phyloP scores from a whole-genome alignment of 2,329 filamentous ascomycete species.

The Claviceps citrina region DNA sequence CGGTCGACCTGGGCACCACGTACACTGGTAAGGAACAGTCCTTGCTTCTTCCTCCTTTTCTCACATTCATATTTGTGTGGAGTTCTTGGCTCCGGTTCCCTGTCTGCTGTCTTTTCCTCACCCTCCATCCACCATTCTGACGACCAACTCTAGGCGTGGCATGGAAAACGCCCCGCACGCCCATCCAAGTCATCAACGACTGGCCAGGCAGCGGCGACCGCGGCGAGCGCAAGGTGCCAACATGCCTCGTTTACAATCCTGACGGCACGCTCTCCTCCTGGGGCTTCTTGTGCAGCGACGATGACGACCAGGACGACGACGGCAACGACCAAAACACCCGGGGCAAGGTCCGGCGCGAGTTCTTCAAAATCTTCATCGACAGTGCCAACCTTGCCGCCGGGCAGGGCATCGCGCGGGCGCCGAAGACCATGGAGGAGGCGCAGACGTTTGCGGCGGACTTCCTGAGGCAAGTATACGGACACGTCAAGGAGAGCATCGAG shows the following conservation, averaged over 20 bases:
- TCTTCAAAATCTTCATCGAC: conserved; percentile 42
- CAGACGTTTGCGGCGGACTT: conserved; percentile 32
- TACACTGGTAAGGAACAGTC: conserved; percentile 22
- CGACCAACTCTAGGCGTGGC: conserved; percentile 17
- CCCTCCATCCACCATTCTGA: too few species aligned
- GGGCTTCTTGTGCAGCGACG: conserved; percentile 37
- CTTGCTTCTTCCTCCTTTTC: too few species aligned
- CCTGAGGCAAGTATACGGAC: conserved; percentile 30
- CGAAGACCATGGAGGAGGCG: conserved; percentile 15
- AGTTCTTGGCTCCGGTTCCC: too few species aligned
- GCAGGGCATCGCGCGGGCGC: conserved; percentile 28
- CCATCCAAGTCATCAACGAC: conserved; percentile 32
- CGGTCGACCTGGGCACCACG: conserved; percentile 30
- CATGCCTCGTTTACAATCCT: conserved; percentile 31
- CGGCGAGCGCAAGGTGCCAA: conserved; percentile 40
- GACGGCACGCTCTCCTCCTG: conserved; percentile 30
- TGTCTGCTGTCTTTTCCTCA: too few species aligned
- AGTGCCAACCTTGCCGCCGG: conserved; percentile 26
- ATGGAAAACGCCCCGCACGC: conserved; percentile 23
- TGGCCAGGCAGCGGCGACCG: conserved; percentile 38
- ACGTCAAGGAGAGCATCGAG: conserved; percentile 31
- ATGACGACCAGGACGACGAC: conserved; percentile 14
- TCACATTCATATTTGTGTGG: too few species aligned
- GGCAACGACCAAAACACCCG: too few species aligned
- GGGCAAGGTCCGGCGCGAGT: conserved; percentile 26